A percentile compares a stretch with the other conserved stretches of the same genome.
Evolutionary conservation across 768 basidiomycete species (phyloP).

Genomic region (Termitomyces sp.): DNA sequence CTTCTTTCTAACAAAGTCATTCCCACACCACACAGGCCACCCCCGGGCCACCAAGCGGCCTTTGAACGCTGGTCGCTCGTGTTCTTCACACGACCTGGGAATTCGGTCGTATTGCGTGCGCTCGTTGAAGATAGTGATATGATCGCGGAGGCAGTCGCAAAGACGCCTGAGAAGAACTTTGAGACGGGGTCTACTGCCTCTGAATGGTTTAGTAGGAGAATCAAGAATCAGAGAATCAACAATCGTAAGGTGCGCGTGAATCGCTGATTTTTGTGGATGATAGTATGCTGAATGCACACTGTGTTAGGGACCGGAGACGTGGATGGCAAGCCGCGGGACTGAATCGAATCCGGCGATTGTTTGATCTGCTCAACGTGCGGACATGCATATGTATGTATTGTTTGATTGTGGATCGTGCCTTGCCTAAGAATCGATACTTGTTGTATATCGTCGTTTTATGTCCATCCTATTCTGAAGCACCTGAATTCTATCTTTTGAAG

Average conservation of each 20-base stretch:
- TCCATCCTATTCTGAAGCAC: no score
- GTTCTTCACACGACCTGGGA: conserved; percentile 60
- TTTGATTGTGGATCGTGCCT: no score
- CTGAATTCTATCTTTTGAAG: no score
- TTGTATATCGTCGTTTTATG: no score
- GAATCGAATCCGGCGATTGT: conserved; percentile 17
- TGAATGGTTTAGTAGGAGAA: conserved; percentile 40
- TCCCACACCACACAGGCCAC: conserved; percentile 33
- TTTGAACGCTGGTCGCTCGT: conserved; percentile 62
- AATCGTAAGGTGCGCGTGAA: conserved; percentile 30
- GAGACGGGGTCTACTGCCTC: conserved; percentile 29
- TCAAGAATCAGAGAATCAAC: conserved; percentile 38
- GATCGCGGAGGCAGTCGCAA: conserved; percentile 38
- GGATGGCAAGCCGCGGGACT: conserved; percentile 41
- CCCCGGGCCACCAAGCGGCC: conserved; percentile 49
- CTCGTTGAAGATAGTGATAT: conserved; percentile 44
- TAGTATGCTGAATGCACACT: no score
- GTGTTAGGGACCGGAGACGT: conserved; percentile 36
- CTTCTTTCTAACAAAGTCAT: background rate
- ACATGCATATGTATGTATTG: no score
- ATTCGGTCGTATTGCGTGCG: conserved; percentile 44
- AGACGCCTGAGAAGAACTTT: conserved; percentile 30
- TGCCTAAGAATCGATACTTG: no score
- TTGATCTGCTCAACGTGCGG: background rate
- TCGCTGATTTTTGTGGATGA: no score